These are phyloP conservation scores for Adansonia grandidieri DNA, from an alignment of 441 rosid species.

Conservation along the genomic window DNA sequence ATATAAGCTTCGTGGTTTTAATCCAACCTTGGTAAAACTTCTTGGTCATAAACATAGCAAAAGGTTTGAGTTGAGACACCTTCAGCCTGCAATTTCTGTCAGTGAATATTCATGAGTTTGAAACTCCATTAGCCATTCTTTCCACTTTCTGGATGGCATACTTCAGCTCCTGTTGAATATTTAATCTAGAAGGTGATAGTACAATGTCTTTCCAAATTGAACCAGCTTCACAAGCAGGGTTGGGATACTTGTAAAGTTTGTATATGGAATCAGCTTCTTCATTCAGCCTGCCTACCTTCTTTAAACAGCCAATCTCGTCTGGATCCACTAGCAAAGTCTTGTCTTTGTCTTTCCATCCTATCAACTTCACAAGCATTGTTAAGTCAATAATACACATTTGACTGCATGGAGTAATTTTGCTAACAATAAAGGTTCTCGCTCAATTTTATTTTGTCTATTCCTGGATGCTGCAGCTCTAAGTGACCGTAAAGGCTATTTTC, in stretches of 20 bases:
- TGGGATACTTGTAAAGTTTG: constrained; percentile 71
- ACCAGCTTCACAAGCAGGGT: constrained; percentile 71
- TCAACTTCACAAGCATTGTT: constrained; percentile 58
- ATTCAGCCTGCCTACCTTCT: constrained; percentile 68
- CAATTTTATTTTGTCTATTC: neutral
- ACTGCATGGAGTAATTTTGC: neutral
- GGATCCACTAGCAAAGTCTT: constrained; percentile 92
- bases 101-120: constrained; percentile 25
- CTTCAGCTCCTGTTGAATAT: constrained; percentile 88
- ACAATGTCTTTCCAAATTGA: constrained; percentile 98
- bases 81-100: constrained; percentile 22
- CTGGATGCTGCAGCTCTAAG: neutral
- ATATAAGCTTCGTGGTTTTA: constrained; percentile 19
- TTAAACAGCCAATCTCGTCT: constrained; percentile 76
- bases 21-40: constrained; percentile 30
- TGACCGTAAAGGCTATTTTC: neutral
- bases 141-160: constrained; percentile 83
- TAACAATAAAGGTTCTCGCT: neutral
- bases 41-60: constrained; percentile 25
- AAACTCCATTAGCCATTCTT: constrained; percentile 34
- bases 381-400: constrained; percentile 29
- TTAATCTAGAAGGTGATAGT: constrained; percentile 82
- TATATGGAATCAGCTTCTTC: constrained; percentile 84
- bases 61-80: constrained; percentile 17
- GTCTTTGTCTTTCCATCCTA: constrained; percentile 97